Evolutionary conservation across 176 grass and related monocot species (phyloP), one percentile per base, ranked within the genome.

Genomic region (Bromus sterilis): DNA sequence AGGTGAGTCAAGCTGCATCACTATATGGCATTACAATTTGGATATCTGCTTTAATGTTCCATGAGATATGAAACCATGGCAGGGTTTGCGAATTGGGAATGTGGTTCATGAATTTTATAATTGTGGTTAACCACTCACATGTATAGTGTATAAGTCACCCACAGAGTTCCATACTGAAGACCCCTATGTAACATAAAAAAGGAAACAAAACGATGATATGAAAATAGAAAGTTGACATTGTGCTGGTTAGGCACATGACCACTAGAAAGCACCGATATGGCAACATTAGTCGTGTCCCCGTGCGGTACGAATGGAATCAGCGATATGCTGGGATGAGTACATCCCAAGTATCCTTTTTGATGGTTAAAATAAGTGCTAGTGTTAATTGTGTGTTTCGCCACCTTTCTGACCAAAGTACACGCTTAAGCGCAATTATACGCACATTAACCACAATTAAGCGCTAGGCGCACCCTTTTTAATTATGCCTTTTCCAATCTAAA

Each of bases 1-100:
- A 89, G 35, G 96, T 95, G 80, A 91, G 91, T 82, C 24, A 28
- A 81, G 36, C 4, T 9, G 32, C 13, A 74, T 76, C 73, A 78
- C 15, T 61, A 39, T 72, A n/a, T 81, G 25, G 34, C 56, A 25
- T 64, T 84, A 3, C n/a, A 70, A 7, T 79, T 69, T 40, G 25
- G n/a, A 64, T 79, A 62, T 5, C 25, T 35, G 43, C 39, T 84
- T 78, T 66, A 43, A 1, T 70, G 18, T 73, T 78, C 8, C 21
- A 7, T 70, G 67, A 66, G 81, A 48, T 30, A 71, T 30, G 7
- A 71, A 71, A 30, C 40, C 46, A 64, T 9, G 18, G 6, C 60
- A 64, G 7, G 39, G 24, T 7, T 18, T 28, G 37, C 3, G 7
- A 28, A 64, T 34, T 32, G 11, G 64, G 30, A 32, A 10, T 4